Evolutionary conservation across 257 asterid species (phyloP).

Genomic region (Fraxinus quadrangulata): DNA sequence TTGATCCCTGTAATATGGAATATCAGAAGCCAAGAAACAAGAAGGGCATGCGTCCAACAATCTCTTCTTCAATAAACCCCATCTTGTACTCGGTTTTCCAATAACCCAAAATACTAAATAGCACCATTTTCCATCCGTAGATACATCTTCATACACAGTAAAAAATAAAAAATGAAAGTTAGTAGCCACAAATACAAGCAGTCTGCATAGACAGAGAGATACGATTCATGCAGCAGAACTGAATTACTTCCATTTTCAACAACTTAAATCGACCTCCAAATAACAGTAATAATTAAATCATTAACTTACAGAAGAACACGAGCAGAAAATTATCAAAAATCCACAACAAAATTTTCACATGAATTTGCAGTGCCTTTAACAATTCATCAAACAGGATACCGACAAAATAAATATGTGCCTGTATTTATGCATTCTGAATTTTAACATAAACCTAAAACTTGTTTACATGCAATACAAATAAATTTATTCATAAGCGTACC

Average conservation of each 20-base stretch:
- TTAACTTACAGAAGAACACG: neutral
- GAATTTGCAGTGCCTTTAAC: neutral
- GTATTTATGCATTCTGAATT: neutral
- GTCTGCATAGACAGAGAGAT: neutral
- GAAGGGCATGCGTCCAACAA: conserved; percentile 51
- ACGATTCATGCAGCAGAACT: neutral
- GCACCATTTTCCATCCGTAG: conserved; percentile 66
- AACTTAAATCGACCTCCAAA: neutral
- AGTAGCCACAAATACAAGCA: neutral
- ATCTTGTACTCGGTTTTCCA: conserved; percentile 49
- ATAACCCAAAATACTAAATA: conserved; percentile 54
- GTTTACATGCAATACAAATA: neutral
- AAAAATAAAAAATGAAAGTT: neutral
- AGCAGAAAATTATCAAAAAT: neutral
- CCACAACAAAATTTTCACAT: neutral
- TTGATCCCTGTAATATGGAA: conserved; percentile 39
- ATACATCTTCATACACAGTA: conserved; percentile 43
- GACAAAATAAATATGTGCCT: neutral
- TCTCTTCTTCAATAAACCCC: conserved; percentile 51
- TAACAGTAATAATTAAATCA: neutral
- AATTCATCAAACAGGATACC: neutral
- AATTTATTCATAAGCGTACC: conserved; percentile 27
- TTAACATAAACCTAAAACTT: neutral
- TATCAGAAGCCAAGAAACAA: conserved; percentile 19
- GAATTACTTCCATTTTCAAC: neutral